These are phyloP conservation scores for Jacaranda copaia DNA, from an alignment of 257 asterid species.

Conservation along the genomic window DNA sequence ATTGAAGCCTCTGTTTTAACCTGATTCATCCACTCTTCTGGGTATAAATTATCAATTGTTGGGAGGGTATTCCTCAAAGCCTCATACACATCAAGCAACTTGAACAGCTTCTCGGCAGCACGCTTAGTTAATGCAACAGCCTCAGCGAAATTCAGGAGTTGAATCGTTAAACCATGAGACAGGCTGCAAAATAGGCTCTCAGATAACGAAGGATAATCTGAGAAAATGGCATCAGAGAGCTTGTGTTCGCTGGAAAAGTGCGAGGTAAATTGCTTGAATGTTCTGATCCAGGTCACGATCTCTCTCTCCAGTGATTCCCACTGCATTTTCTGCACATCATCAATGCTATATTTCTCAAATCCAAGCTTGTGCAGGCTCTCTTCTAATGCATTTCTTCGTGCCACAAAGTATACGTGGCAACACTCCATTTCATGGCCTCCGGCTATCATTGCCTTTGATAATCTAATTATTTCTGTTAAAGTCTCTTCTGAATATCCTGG, in stretches of 20 bases:
- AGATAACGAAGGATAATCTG: slow-evolving; percentile 40
- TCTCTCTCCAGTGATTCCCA: slow-evolving; percentile 71
- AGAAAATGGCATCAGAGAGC: slow-evolving; percentile 48
- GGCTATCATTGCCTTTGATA: slow-evolving; percentile 49
- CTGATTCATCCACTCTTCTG: slow-evolving; percentile 40
- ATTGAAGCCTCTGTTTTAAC: slow-evolving; percentile 57
- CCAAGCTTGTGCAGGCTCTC: slow-evolving; percentile 55
- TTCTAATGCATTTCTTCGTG: slow-evolving; percentile 57
- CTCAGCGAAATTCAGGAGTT: slow-evolving; percentile 64
- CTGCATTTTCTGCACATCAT: slow-evolving; percentile 72
- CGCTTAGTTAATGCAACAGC: slow-evolving; percentile 69
- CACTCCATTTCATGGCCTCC: slow-evolving; percentile 71
- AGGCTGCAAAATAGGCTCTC: slow-evolving; percentile 48
- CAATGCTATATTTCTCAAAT: slow-evolving; percentile 66
- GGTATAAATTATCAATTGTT: slow-evolving; percentile 32
- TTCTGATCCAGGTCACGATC: slow-evolving; percentile 59
- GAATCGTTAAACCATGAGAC: slow-evolving; percentile 43
- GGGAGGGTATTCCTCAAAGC: slow-evolving; percentile 52
- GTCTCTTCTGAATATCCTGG: slow-evolving; percentile 55
- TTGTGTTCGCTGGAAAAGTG: slow-evolving; percentile 52
- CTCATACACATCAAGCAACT: slow-evolving; percentile 72
- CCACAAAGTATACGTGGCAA: slow-evolving; percentile 53
- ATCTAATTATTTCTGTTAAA: slow-evolving; percentile 37
- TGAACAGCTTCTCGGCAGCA: slow-evolving; percentile 72
- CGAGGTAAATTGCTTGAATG: slow-evolving; percentile 48